A percentile compares a stretch with the other conserved stretches of the same genome.
phyloP scores from a whole-genome alignment of 441 rosid species.

The Dalechampia spathulata region DNA sequence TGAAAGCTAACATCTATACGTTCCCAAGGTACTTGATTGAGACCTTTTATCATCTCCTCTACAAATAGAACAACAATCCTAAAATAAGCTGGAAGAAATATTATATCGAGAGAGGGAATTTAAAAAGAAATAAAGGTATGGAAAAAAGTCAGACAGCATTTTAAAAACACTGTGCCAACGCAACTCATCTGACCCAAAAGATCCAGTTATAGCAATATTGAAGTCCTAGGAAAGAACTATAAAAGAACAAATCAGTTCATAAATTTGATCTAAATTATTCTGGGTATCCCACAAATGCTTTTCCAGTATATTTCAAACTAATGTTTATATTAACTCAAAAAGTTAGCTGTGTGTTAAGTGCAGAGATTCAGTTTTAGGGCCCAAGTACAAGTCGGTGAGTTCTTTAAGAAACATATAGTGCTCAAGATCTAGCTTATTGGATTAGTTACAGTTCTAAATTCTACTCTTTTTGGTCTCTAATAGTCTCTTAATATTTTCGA shows the following conservation, averaged over 20 bases:
- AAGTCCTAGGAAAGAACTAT: neutral
- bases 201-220: neutral
- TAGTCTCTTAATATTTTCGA: too few species aligned
- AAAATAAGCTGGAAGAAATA: neutral
- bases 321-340: neutral
- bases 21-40: slow-evolving; percentile 79
- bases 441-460: too few species aligned
- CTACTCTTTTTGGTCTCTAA: too few species aligned
- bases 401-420: too few species aligned
- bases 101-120: neutral
- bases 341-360: neutral
- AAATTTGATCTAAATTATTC: neutral
- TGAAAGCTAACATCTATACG: slow-evolving; percentile 89
- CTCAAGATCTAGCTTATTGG: too few species aligned
- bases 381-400: too few species aligned
- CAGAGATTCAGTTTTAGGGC: neutral
- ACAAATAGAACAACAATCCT: slow-evolving; percentile 15
- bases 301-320: neutral
- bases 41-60: slow-evolving; percentile 88
- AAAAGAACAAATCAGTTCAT: neutral
- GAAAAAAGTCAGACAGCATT: too few species aligned
- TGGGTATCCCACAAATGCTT: neutral
- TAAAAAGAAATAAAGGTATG: neutral
- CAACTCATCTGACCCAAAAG: neutral
- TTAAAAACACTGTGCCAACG: neutral